phyloP scores from a whole-genome alignment of 164 flowering plant genomes.

The Sedum album region DNA sequence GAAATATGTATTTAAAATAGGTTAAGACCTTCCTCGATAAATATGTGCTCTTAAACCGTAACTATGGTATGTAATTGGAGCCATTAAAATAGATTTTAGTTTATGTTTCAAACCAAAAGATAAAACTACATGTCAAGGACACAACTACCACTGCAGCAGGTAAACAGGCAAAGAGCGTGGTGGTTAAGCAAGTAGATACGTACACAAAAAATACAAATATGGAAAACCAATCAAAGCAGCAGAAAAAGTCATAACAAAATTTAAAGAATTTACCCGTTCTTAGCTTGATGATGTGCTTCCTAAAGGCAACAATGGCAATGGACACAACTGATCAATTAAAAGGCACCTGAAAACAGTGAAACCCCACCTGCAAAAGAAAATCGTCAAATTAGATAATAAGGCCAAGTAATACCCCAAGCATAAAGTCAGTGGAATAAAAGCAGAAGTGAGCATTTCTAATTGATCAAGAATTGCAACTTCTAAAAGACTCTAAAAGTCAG shows the following conservation, averaged over 20 bases:
- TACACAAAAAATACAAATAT: background rate
- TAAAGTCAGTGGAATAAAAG: background rate
- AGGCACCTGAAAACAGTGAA: background rate
- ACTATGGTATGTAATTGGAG: background rate
- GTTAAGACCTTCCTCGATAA: background rate
- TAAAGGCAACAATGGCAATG: background rate
- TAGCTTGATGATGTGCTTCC: background rate
- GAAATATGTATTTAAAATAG: background rate
- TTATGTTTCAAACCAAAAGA: background rate
- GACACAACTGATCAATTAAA: background rate
- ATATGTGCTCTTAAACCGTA: background rate
- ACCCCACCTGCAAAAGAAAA: slow-evolving; percentile 1
- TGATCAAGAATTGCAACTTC: background rate
- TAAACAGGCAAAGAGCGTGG: background rate
- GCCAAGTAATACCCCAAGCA: background rate
- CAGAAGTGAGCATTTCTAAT: background rate
- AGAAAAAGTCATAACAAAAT: background rate
- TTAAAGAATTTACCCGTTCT: background rate
- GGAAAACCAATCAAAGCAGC: background rate
- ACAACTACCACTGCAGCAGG: background rate
- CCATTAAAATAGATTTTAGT: background rate
- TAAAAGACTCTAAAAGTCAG: background rate
- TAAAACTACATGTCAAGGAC: background rate
- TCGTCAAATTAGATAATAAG: background rate
- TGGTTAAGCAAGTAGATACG: background rate